Evolutionary conservation across 2,329 filamentous ascomycete genomes (phyloP).

Genomic region (Fusarium nodosum): DNA sequence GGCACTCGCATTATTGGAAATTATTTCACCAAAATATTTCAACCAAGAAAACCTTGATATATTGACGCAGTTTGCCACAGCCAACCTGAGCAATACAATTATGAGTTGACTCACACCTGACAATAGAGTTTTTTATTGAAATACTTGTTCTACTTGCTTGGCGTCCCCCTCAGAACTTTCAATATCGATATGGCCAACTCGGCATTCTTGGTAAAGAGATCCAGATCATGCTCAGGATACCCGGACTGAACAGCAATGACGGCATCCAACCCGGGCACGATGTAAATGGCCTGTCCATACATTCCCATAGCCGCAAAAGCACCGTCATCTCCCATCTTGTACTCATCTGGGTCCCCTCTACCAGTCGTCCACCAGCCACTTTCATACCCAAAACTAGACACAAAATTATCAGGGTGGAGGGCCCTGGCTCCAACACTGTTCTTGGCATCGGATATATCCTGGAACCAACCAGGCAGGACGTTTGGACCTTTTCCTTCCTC

Average conservation of each 20-base stretch:
- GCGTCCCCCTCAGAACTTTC: constrained; percentile 6
- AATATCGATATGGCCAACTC: constrained; percentile 31
- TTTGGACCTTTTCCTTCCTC: constrained; percentile 12
- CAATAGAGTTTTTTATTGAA: not conserved
- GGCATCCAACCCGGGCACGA: constrained; percentile 19
- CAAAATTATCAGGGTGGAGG: constrained; percentile 26
- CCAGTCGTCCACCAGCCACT: constrained; percentile 41
- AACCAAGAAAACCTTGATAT: too few relatives aligned
- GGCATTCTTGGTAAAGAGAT: constrained; percentile 29
- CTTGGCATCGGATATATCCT: constrained; percentile 26
- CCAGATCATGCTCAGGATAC: constrained; percentile 38
- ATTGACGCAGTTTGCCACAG: not conserved
- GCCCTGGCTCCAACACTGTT: constrained; percentile 27
- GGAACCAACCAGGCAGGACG: constrained; percentile 29
- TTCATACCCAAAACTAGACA: constrained; percentile 34
- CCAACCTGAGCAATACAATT: too few relatives aligned
- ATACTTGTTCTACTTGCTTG: not conserved
- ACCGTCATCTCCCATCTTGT: constrained; percentile 26
- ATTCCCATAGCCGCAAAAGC: constrained; percentile 31
- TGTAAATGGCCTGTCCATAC: constrained; percentile 38
- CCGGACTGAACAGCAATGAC: constrained; percentile 37
- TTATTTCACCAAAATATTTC: too few relatives aligned
- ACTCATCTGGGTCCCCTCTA: constrained; percentile 5
- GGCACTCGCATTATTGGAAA: too few relatives aligned
- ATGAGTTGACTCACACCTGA: not conserved